Evolutionary conservation across 495 filamentous ascomycete genomes (phyloP).

Genomic region (Hypoxylon subgilvum): DNA sequence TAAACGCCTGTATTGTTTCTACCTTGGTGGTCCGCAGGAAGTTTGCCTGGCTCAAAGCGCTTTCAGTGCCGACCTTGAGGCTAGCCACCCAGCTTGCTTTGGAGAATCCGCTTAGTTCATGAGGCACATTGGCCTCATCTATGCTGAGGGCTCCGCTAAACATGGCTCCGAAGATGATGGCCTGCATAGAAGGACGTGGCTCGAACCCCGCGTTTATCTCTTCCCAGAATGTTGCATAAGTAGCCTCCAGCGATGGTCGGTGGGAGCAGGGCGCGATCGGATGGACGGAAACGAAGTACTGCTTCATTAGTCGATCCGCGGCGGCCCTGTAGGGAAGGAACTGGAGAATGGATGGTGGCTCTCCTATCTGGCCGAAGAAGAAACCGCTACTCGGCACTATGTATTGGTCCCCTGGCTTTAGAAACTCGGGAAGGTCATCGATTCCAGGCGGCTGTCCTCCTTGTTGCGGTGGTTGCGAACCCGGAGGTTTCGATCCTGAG

Average conservation of each 20-base stretch:
- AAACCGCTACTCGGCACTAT: constrained; percentile 68
- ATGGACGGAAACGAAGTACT: constrained; percentile 71
- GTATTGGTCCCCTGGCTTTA: constrained; percentile 59
- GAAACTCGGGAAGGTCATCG: constrained; percentile 48
- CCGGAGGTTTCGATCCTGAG: constrained; percentile 8
- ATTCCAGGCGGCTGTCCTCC: constrained; percentile 22
- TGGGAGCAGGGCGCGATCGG: constrained; percentile 69
- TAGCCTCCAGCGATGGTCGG: constrained; percentile 64
- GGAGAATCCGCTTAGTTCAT: constrained; percentile 54
- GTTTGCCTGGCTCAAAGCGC: constrained; percentile 66
- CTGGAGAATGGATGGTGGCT: constrained; percentile 57
- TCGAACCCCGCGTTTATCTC: constrained; percentile 60
- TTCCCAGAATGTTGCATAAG: constrained; percentile 69
- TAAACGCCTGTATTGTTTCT: constrained; percentile 74
- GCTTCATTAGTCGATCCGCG: constrained; percentile 63
- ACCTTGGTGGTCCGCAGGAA: constrained; percentile 72
- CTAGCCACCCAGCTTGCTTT: constrained; percentile 62
- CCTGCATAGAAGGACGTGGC: constrained; percentile 67
- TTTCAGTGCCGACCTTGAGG: constrained; percentile 68
- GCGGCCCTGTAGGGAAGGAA: constrained; percentile 59
- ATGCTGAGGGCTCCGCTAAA: constrained; percentile 72
- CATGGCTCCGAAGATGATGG: constrained; percentile 68
- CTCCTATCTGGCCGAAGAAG: constrained; percentile 63
- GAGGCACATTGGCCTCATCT: constrained; percentile 56
- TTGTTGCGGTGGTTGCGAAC: constrained; percentile 16